Evolutionary conservation across 352 stramenopile genomes (phyloP).

Genomic region (Globisporangium sylvaticum): DNA sequence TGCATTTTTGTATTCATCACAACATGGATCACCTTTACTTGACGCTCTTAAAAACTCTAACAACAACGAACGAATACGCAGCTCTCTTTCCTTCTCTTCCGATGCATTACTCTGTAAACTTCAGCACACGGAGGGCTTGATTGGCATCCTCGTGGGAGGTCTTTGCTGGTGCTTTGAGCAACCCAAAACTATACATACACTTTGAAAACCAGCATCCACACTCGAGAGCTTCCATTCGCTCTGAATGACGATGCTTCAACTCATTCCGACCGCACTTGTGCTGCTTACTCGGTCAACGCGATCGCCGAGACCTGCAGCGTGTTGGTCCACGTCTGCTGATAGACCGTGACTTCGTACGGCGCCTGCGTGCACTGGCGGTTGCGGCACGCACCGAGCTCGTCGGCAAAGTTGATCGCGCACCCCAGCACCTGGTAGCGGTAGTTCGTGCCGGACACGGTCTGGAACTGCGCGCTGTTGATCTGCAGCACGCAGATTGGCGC

Average conservation of each 20-base stretch:
- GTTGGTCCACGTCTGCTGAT: conserved; percentile 32
- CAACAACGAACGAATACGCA: background rate
- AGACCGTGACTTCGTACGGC: conserved; percentile 36
- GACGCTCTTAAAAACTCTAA: background rate
- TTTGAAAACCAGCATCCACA: background rate
- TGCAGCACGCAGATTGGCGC: conserved; percentile 34
- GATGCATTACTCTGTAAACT: background rate
- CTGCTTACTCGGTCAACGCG: conserved; percentile 20
- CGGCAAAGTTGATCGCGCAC: conserved; percentile 30
- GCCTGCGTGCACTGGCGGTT: conserved; percentile 35
- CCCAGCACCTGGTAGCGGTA: conserved; percentile 55
- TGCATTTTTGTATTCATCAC: no score
- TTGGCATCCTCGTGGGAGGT: background rate
- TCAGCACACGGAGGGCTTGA: background rate
- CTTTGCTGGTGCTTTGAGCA: background rate
- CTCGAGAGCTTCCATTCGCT: background rate
- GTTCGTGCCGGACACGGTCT: conserved; percentile 53
- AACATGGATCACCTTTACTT: no score
- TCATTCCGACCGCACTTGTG: background rate
- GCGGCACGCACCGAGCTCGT: conserved; percentile 36
- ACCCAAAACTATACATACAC: background rate
- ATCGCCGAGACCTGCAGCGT: conserved; percentile 40
- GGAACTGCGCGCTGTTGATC: conserved; percentile 30
- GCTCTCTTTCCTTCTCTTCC: background rate
- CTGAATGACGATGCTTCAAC: background rate